Conservation (phyloP, 2,329 filamentous ascomycete species). For the Hirsutella thompsonii region DNA sequence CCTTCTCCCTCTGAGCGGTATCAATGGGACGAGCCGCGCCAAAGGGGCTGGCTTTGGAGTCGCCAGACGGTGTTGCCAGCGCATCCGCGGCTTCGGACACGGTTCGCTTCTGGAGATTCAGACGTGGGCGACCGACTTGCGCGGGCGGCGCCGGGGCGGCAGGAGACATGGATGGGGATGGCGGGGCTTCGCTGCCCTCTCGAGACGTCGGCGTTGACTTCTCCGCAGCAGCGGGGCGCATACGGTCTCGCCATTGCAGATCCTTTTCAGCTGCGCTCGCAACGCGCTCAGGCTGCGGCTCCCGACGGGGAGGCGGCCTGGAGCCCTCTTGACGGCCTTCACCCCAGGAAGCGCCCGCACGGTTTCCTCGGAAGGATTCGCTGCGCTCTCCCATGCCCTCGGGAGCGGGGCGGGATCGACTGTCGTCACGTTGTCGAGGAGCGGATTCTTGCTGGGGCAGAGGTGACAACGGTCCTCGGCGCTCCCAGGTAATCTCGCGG, state of each 20-base stretch:
- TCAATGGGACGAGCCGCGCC: slow-evolving; percentile 90
- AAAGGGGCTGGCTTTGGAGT: slow-evolving; percentile 84
- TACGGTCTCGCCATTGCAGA: slow-evolving; percentile 82
- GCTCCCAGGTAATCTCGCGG: slow-evolving; percentile 81
- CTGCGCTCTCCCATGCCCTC: slow-evolving; percentile 43
- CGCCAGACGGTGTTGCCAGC: slow-evolving; percentile 37
- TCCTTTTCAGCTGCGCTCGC: slow-evolving; percentile 87
- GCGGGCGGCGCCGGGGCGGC: slow-evolving; percentile 34
- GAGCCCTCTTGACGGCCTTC: slow-evolving; percentile 65
- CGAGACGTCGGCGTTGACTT: slow-evolving; percentile 51
- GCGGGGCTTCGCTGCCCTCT: slow-evolving; percentile 57
- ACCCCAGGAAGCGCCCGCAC: slow-evolving; percentile 64
- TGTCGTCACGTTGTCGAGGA: slow-evolving; percentile 39
- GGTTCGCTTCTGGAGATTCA: slow-evolving; percentile 86
- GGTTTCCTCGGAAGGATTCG: slow-evolving; percentile 47
- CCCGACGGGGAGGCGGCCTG: slow-evolving; percentile 58
- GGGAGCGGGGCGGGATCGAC: slow-evolving; percentile 33
- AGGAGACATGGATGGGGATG: slow-evolving; percentile 52
- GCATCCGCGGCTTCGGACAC: slow-evolving; percentile 57
- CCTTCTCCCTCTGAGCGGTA: slow-evolving; percentile 75
- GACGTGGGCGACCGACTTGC: slow-evolving; percentile 54
- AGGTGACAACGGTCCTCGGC: slow-evolving; percentile 81
- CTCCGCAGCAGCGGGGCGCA: slow-evolving; percentile 64
- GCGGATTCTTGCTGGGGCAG: slow-evolving; percentile 37
- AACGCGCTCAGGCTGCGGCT: slow-evolving; percentile 54